Evolutionary conservation across 2,329 filamentous ascomycete genomes (phyloP), one percentile per base, ranked within the genome.

Genomic region (Metarhizium sp.): DNA sequence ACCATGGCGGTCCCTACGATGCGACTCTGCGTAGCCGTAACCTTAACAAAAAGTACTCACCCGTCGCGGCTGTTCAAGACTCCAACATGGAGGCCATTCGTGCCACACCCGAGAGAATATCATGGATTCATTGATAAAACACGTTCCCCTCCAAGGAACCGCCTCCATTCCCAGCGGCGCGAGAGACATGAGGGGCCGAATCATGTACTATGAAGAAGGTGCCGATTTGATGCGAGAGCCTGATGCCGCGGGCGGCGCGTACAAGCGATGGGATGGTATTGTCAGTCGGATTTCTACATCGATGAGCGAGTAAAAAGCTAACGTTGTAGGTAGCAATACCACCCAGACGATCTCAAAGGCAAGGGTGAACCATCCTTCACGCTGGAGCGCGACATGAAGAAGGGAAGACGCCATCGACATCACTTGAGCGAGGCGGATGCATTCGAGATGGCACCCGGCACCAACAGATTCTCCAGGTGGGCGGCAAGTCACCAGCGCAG

Each of bases 1-100:
- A 96, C 69, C 92, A 97, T 64, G 89, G 87, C 60, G 92, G 92
- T 0, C 92, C 92, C 0, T 97, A 88, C 63, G 92, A 97, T 67
- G 90, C 92, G 10, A 87, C 89, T 2, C 77, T 90, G 53, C 76
- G 86, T 1, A 82, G 87, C 13, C 81, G 89, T 50, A 96, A 96
- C 71, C 76, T 73, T 4, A 77, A 83, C 63, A 77, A 75, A 62
- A 71, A 70, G 60, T 76, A 75, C 57, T 85, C 88, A 3, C 92
- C 92, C 0, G 73, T 96, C 7, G 90, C 87, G 32, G 92, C 92
- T 2, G 80, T 95, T 5, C 75, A 77, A 55, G 77, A 81, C 3
- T 85, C 84, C 46, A 96, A 94, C 70, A 75, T 78, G 54, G 88
- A 90, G 67, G 88, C 91, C 0, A 69, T 96, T 51, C 82, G 78